Conservation (phyloP, 1,284 basidiomycete species). For the Microbotryum scabiosae region DNA sequence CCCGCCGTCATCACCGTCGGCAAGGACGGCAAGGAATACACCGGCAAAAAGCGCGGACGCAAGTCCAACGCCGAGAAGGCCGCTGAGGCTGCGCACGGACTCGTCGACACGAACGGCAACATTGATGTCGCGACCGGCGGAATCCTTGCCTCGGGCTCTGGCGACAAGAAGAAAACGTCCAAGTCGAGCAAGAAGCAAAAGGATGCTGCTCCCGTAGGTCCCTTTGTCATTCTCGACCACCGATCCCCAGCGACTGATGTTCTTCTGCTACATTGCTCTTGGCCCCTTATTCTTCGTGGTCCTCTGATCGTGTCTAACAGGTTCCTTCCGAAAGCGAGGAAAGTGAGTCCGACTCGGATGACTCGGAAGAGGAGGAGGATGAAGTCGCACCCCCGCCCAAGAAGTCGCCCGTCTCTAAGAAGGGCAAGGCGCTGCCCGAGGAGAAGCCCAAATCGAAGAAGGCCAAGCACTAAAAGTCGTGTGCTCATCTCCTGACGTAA, state of each 20-base stretch:
- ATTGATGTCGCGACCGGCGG: constrained; percentile 7
- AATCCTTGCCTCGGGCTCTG: constrained; percentile 14
- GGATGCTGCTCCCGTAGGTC: not conserved
- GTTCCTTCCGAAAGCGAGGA: constrained; percentile 2
- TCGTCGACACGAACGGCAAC: constrained; percentile 1
- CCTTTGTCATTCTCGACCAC: not conserved
- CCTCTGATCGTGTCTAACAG: not conserved
- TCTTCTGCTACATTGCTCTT: not conserved
- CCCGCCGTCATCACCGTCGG: not conserved
- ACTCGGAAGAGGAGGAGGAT: constrained; percentile 2
- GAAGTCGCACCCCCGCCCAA: constrained; percentile 7
- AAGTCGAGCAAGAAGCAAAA: not conserved
- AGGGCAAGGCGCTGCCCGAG: constrained; percentile 10
- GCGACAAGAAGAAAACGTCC: constrained; percentile 16
- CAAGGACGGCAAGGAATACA: constrained; percentile 19
- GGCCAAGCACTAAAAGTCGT: constrained; percentile 4
- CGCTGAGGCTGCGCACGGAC: constrained; percentile 5
- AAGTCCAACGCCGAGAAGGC: constrained; percentile 27
- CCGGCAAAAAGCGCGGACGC: constrained; percentile 30
- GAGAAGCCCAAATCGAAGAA: constrained; percentile 21
- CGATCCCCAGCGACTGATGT: not conserved
- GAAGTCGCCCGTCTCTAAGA: constrained; percentile 8
- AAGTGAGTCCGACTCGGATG: not conserved
- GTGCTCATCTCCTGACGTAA: not conserved
- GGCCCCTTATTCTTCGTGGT: not conserved